phyloP scores from a whole-genome alignment of 2,329 filamentous ascomycete genomes.

The Fusarium sulawesiense region DNA sequence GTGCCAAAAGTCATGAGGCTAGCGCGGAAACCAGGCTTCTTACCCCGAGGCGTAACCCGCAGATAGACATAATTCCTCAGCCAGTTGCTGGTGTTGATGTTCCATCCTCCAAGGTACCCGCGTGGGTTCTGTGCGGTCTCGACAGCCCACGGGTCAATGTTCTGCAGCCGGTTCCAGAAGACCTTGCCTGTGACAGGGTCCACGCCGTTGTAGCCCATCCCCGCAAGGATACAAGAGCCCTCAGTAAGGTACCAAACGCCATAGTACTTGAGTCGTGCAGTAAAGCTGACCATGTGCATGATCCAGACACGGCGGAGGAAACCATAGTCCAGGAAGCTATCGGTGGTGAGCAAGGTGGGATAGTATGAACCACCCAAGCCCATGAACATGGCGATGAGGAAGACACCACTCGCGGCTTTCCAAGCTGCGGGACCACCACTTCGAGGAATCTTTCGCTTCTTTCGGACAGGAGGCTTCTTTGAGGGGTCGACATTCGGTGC shows the following conservation, averaged over 20 bases:
- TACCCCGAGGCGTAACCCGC: constrained; percentile 91
- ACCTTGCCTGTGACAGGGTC: constrained; percentile 86
- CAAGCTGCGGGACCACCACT: constrained; percentile 85
- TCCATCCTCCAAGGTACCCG: constrained; percentile 92
- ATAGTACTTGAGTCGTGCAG: constrained; percentile 92
- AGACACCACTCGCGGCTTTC: constrained; percentile 78
- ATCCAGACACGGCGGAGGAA: constrained; percentile 80
- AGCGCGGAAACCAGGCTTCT: constrained; percentile 95
- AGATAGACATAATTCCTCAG: constrained; percentile 95
- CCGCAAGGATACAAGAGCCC: constrained; percentile 92
- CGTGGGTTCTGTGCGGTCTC: constrained; percentile 95
- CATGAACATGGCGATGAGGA: constrained; percentile 85
- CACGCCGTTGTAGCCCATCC: constrained; percentile 93
- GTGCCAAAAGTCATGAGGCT: constrained; percentile 94
- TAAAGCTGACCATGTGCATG: constrained; percentile 85
- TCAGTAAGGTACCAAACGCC: constrained; percentile 95
- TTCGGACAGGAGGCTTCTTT: constrained; percentile 86
- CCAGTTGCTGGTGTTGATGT: constrained; percentile 99
- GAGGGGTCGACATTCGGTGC: constrained; percentile 82
- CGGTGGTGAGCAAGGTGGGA: constrained; percentile 70
- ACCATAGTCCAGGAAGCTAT: constrained; percentile 73
- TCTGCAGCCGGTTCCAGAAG: constrained; percentile 88
- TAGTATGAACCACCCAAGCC: constrained; percentile 76
- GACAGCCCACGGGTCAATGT: constrained; percentile 86
- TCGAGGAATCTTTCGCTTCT: constrained; percentile 91